Conservation (phyloP, 169 alveolate genomes). For the Theileria parva region DNA sequence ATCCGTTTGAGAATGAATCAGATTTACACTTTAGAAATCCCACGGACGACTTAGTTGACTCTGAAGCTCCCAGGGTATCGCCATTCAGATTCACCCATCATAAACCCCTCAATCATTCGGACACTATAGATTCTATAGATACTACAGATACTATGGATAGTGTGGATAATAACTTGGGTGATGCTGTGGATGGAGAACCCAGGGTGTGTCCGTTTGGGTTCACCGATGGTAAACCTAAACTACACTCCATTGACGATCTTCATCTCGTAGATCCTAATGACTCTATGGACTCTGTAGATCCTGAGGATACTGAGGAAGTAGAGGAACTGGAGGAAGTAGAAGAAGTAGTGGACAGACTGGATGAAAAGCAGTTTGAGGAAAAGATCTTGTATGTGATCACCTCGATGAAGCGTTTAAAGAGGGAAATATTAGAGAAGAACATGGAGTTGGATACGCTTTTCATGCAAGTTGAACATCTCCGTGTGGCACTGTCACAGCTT, state of each 20-base stretch:
- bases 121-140: not conserved
- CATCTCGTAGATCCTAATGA: too few relatives aligned
- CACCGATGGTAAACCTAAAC: not conserved
- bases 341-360: not conserved
- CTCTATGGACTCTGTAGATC: not conserved
- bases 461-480: not conserved
- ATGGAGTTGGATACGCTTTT: not conserved
- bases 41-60: too few relatives aligned
- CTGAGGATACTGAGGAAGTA: not conserved
- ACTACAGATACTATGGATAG: too few relatives aligned
- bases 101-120: too few relatives aligned
- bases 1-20: too few relatives aligned
- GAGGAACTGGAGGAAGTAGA: not conserved
- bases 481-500: not conserved
- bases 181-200: too few relatives aligned
- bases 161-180: not conserved
- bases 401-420: not conserved
- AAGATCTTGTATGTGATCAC: not conserved
- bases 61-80: too few relatives aligned
- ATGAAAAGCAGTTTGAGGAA: not conserved
- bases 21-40: too few relatives aligned
- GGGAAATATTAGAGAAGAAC: not conserved
- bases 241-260: too few relatives aligned
- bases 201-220: too few relatives aligned
- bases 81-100: too few relatives aligned